phyloP scores from a whole-genome alignment of 257 asterid genomes.

The Nicotiana tomentosiformis region DNA sequence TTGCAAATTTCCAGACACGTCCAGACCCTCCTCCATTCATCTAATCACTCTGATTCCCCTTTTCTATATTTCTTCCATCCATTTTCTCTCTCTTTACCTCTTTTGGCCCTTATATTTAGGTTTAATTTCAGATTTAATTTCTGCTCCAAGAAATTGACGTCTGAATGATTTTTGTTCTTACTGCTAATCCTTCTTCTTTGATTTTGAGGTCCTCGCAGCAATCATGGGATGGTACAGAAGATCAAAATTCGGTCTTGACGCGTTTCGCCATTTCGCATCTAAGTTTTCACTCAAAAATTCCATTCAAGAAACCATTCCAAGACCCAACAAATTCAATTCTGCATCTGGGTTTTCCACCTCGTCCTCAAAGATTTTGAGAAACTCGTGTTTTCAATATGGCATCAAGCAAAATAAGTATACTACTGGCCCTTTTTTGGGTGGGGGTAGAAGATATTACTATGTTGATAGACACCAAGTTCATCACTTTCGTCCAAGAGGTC shows the following conservation, averaged over 20 bases:
- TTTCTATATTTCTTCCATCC: not conserved
- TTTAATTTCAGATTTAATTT: not conserved
- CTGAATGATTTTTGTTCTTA: conserved; percentile 2
- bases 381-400: conserved; percentile 27
- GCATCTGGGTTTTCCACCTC: conserved; percentile 11
- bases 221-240: conserved; percentile 68
- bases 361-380: conserved; percentile 37
- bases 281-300: conserved; percentile 32
- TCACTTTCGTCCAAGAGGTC: conserved; percentile 78
- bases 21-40: conserved; percentile 2
- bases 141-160: not conserved
- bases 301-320: not conserved
- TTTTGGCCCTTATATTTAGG: not conserved
- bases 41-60: not conserved
- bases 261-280: conserved; percentile 31
- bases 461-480: conserved; percentile 46
- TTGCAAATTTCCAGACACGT: conserved; percentile 9
- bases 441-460: conserved; percentile 66
- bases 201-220: conserved; percentile 3
- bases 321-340: not conserved
- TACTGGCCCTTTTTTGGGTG: conserved; percentile 36
- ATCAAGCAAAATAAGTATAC: conserved; percentile 16
- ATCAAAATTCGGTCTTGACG: conserved; percentile 32
- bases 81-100: not conserved
- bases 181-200: not conserved